A percentile compares a stretch with the other conserved stretches of the same genome.
phyloP scores from a whole-genome alignment of 352 stramenopile genomes.

The Albugo candida region DNA sequence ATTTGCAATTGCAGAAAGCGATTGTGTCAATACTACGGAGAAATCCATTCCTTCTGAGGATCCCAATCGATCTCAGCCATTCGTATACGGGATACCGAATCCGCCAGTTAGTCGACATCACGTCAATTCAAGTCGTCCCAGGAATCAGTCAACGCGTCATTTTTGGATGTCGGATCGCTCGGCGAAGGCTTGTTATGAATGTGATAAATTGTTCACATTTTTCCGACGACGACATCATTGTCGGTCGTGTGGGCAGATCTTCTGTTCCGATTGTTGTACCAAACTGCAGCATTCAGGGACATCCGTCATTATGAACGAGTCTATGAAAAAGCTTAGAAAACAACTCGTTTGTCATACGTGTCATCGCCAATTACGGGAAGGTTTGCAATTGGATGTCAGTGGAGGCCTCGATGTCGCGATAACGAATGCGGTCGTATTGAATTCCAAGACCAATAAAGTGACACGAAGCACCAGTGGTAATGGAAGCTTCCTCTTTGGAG shows the following conservation, averaged over 20 bases:
- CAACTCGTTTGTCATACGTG: slow-evolving; percentile 75
- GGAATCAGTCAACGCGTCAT: slow-evolving; percentile 8
- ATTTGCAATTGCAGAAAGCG: slow-evolving; percentile 18
- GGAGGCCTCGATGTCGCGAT: slow-evolving; percentile 1
- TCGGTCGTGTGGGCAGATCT: slow-evolving; percentile 72
- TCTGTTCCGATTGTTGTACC: slow-evolving; percentile 64
- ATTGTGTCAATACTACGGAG: background rate
- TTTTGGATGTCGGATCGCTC: slow-evolving; percentile 83
- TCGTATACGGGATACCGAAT: background rate
- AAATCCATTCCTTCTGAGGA: background rate
- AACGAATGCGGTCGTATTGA: slow-evolving; percentile 10
- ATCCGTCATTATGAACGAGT: slow-evolving; percentile 52
- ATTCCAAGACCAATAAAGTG: slow-evolving; percentile 6
- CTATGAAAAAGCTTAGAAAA: slow-evolving; percentile 50
- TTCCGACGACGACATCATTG: slow-evolving; percentile 62
- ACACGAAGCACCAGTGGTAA: background rate
- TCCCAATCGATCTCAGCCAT: background rate
- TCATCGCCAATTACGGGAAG: slow-evolving; percentile 60
- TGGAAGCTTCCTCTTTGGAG: background rate
- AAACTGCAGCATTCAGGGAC: slow-evolving; percentile 61
- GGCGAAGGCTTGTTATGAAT: slow-evolving; percentile 66
- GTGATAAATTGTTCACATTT: slow-evolving; percentile 68
- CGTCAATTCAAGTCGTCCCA: slow-evolving; percentile 17
- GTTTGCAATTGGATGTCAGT: slow-evolving; percentile 51
- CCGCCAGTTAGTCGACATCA: slow-evolving; percentile 29